These are phyloP conservation scores for Dendrobium officinale DNA, from an alignment of 106 monocot genomes.

Conservation along the genomic window DNA sequence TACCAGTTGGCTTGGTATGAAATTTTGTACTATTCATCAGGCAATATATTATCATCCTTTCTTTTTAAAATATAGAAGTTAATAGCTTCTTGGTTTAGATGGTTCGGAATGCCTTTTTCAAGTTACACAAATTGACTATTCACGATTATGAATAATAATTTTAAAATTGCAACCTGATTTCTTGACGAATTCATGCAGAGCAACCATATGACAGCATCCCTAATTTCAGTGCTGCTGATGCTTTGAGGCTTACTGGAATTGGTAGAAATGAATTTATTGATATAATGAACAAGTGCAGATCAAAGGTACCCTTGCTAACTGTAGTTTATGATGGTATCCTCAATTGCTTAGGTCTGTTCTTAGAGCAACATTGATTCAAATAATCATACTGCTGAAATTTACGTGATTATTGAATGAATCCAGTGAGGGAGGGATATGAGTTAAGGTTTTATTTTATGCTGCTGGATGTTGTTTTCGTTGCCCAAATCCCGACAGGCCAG, in stretches of 20 bases:
- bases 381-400: not conserved
- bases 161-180: not conserved
- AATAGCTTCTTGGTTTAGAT: not conserved
- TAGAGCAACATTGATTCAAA: not conserved
- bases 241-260: constrained; percentile 88
- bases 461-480: no score
- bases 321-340: not conserved
- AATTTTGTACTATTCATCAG: not conserved
- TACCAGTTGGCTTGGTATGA: no score
- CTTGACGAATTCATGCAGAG: constrained; percentile 56
- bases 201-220: constrained; percentile 99
- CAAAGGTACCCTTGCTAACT: constrained; percentile 61
- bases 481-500: not conserved
- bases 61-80: not conserved
- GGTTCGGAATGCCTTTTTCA: not conserved
- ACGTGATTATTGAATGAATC: not conserved
- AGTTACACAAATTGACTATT: not conserved
- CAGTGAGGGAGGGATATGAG: not conserved
- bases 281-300: constrained; percentile 99
- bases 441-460: not conserved
- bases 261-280: constrained; percentile 99
- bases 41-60: not conserved
- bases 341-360: not conserved
- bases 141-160: constrained; percentile 2
- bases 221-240: constrained; percentile 99